These are phyloP conservation scores for Globisporangium sylvaticum DNA, from an alignment of 352 stramenopile genomes.

Conservation along the genomic window DNA sequence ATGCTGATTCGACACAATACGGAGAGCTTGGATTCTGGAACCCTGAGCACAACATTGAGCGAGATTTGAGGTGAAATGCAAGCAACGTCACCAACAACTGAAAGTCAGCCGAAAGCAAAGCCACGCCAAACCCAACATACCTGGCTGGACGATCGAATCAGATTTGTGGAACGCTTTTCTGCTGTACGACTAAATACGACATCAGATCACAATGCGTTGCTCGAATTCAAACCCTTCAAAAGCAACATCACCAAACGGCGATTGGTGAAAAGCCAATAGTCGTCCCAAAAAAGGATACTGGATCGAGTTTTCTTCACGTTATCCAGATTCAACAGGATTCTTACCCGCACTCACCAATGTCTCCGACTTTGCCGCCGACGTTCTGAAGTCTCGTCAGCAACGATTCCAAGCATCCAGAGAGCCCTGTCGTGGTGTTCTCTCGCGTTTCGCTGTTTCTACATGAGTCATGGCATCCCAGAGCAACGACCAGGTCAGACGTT, in stretches of 20 bases:
- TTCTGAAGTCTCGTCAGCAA: neutral
- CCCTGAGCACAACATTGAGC: neutral
- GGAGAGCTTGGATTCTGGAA: neutral
- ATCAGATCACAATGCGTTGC: neutral
- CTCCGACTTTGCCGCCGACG: too few species aligned
- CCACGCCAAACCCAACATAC: neutral
- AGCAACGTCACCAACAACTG: neutral
- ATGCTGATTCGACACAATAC: neutral
- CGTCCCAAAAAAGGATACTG: neutral
- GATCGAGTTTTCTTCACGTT: neutral
- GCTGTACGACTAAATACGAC: neutral
- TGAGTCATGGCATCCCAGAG: slow-evolving; percentile 18
- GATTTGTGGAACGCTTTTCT: neutral
- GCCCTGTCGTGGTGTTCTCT: neutral
- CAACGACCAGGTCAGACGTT: slow-evolving; percentile 12
- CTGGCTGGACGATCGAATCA: neutral
- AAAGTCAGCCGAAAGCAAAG: neutral
- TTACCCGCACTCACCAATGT: neutral
- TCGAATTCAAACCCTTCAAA: neutral
- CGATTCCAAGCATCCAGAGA: neutral
- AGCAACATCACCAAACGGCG: neutral
- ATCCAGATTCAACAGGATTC: neutral
- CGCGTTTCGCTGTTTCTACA: slow-evolving; percentile 11
- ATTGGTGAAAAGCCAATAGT: neutral
- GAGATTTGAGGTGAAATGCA: neutral